A percentile compares a stretch with the other conserved stretches of the same genome.
phyloP scores from a whole-genome alignment of 306 rosid species.

The Quercus aquifolioides region DNA sequence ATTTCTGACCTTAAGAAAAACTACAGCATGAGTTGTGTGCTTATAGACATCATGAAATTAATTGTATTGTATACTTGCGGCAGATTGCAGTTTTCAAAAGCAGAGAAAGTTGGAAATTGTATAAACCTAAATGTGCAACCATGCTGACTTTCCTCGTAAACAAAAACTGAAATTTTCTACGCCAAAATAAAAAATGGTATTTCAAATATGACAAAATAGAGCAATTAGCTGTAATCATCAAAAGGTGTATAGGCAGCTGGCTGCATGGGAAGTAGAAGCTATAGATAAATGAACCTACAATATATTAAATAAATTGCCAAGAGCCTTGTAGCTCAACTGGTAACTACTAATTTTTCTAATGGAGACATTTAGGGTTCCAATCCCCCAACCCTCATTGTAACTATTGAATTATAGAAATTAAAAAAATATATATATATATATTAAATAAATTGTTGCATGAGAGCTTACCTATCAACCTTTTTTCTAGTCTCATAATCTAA shows the following conservation, averaged over 20 bases:
- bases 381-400: too few species aligned
- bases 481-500: neutral
- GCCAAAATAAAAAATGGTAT: neutral
- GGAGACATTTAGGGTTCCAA: too few species aligned
- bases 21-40: neutral
- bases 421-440: too few species aligned
- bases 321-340: too few species aligned
- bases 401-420: too few species aligned
- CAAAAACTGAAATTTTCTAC: neutral
- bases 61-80: too few species aligned
- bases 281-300: neutral
- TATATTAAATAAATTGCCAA: too few species aligned
- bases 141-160: conserved; percentile 10
- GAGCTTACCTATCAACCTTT: conserved; percentile 7
- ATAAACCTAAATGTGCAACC: neutral
- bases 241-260: neutral
- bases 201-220: neutral
- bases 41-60: neutral
- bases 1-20: neutral
- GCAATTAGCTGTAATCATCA: too few species aligned
- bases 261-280: neutral
- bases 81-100: neutral
- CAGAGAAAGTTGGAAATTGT: neutral
- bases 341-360: too few species aligned
- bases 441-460: conserved; percentile 19